A percentile compares a stretch with the other conserved stretches of the same genome.
These are phyloP conservation scores for Venturia aucupariae DNA, from an alignment of 2,329 filamentous ascomycete species.

Conservation along the genomic window DNA sequence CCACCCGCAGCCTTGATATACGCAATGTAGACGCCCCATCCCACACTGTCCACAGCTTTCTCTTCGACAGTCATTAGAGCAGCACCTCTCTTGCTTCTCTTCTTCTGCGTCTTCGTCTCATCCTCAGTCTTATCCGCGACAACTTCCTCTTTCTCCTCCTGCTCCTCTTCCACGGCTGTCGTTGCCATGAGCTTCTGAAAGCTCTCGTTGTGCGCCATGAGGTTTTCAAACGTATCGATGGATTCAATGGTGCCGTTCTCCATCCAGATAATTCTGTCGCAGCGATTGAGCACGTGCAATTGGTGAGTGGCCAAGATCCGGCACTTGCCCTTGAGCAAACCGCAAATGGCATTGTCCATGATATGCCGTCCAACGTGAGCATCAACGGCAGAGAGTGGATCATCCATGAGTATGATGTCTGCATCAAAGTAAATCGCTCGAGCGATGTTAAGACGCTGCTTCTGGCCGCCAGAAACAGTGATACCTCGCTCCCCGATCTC, in stretches of 20 bases:
- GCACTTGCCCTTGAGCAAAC: conserved; percentile 79
- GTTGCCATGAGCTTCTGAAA: conserved; percentile 80
- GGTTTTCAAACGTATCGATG: conserved; percentile 78
- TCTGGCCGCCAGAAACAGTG: conserved; percentile 90
- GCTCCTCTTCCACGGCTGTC: conserved; percentile 53
- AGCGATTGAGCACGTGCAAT: conserved; percentile 81
- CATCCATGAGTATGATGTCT: conserved; percentile 55
- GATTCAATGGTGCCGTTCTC: conserved; percentile 76
- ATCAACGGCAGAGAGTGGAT: conserved; percentile 50
- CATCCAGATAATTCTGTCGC: conserved; percentile 90
- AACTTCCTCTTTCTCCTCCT: conserved; percentile 39
- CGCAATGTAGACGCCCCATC: conserved; percentile 68
- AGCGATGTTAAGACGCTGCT: conserved; percentile 90
- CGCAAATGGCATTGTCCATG: conserved; percentile 89
- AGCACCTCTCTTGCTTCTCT: conserved; percentile 39
- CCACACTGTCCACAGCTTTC: conserved; percentile 64
- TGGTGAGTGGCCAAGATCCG: conserved; percentile 91
- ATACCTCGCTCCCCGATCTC: conserved; percentile 95
- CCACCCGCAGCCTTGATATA: conserved; percentile 71
- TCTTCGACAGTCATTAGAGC: conserved; percentile 67
- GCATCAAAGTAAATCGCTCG: conserved; percentile 60
- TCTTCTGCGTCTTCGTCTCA: conserved; percentile 50
- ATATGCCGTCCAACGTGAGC: conserved; percentile 58
- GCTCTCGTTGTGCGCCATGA: conserved; percentile 68
- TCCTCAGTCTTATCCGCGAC: conserved; percentile 40